Base-by-base conservation (phyloP, 1,284 basidiomycete species). In the Sparassis latifolia region DNA sequence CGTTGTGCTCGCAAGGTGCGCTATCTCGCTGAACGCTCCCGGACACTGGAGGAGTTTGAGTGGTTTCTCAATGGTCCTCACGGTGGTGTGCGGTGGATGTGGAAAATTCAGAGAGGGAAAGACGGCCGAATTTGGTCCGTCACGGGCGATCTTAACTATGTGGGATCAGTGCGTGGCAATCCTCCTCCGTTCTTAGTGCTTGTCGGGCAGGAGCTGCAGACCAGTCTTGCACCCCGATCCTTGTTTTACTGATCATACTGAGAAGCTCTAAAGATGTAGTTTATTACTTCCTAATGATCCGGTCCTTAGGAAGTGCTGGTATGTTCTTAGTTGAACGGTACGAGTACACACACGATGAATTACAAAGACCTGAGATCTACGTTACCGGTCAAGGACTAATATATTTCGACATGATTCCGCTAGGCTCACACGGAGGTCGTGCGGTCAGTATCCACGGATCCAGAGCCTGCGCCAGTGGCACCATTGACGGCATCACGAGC, bases 401-500 rank as follows among this genome's bases (percentile, higher is more conserved):
- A 20, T 20, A 20, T 20, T 20, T 20, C 20, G 20, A 20, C 20
- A 20, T 20, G 20, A 20, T 20, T 20, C 20, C 20, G 20, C 20
- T 20, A 20, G 20, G 20, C 20, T 20, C 20, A 20, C 20, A 20
- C 20, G 20, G 20, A 20, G 20, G 20, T 20, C 20, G 20, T 20
- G 20, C 20, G 20, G 20, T 20, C 20, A 20, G 20, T 20, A 20
- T 20, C 20, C 20, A 20, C 20, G 20, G 20, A 20, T 20, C 20
- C 20, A 20, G 20, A 20, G 20, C 35, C 35, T 37, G 35, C 7
- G 40, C 38, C 35, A 29, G 55, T 29, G 0, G 48, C 38, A 10
- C 62, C 57, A 7, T 52, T 50, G 30, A 66, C 52, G 30, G 63
- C 64, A 5, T 56, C 55, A 47, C 55, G 55, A 5, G 61, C 55